Conservation (phyloP, 140 eudicot genomes). For the Oenanthe javanica region DNA sequence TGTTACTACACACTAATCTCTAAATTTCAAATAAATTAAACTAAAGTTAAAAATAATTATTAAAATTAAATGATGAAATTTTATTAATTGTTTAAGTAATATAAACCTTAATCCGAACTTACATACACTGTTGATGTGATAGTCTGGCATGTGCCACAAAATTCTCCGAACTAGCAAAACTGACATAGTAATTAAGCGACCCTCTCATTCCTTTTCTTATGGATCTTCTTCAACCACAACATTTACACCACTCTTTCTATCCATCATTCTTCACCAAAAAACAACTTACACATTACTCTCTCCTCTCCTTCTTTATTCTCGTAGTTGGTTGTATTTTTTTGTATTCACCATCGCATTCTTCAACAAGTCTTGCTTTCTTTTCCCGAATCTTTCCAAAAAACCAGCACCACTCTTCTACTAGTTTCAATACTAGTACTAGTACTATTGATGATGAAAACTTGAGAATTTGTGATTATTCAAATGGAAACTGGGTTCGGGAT, state of each 20-base stretch:
- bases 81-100: no score
- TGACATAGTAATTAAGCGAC: neutral
- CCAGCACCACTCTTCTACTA: neutral
- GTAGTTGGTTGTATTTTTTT: neutral
- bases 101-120: neutral
- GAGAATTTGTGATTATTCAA: constrained; percentile 30
- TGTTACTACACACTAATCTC: no score
- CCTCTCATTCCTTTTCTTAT: neutral
- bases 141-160: neutral
- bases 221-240: constrained; percentile 4
- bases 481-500: constrained; percentile 57
- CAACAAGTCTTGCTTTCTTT: constrained; percentile 15
- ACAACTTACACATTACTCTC: constrained; percentile 2
- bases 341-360: neutral
- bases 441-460: neutral
- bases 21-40: no score
- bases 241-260: neutral
- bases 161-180: neutral
- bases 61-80: no score
- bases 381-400: constrained; percentile 9
- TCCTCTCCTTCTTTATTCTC: constrained; percentile 11
- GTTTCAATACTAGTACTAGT: neutral
- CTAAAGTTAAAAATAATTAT: no score
- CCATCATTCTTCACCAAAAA: constrained; percentile 11
- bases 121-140: neutral